These are phyloP conservation scores for Plasmodium vivax DNA, from an alignment of 169 alveolate species.

Conservation along the genomic window DNA sequence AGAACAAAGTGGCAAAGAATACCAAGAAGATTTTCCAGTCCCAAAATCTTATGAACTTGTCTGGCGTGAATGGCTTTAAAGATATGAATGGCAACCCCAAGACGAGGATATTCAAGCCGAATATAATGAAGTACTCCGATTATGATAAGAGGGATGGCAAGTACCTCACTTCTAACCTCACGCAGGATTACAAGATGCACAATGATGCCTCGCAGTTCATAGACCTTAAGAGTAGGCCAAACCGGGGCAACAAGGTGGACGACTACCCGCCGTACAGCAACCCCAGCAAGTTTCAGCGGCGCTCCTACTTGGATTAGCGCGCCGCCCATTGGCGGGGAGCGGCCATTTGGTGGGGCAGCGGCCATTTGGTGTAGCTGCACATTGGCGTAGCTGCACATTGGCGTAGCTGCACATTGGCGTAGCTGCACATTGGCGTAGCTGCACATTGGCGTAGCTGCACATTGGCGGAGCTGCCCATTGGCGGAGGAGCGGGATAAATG, in stretches of 20 bases:
- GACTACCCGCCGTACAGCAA: slow-evolving; percentile 40
- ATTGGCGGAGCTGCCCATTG: too few relatives aligned
- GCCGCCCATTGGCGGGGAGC: too few relatives aligned
- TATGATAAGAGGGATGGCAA: slow-evolving; percentile 47
- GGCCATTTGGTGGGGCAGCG: neutral
- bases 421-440: too few relatives aligned
- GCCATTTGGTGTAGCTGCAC: neutral
- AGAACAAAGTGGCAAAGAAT: slow-evolving; percentile 55
- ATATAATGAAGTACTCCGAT: slow-evolving; percentile 22
- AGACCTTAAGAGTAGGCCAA: slow-evolving; percentile 20
- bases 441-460: too few relatives aligned
- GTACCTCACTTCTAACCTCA: slow-evolving; percentile 15
- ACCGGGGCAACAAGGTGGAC: slow-evolving; percentile 33
- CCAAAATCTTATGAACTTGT: slow-evolving; percentile 55
- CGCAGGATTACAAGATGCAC: slow-evolving; percentile 48
- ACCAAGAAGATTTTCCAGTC: slow-evolving; percentile 62
- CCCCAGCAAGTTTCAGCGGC: slow-evolving; percentile 53
- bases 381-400: too few relatives aligned
- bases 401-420: too few relatives aligned
- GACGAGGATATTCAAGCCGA: slow-evolving; percentile 60
- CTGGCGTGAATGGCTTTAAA: slow-evolving; percentile 32
- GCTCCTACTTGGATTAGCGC: slow-evolving; percentile 40
- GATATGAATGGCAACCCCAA: slow-evolving; percentile 13
- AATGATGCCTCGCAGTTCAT: slow-evolving; percentile 55
- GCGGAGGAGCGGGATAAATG: neutral